Evolutionary conservation across 768 basidiomycete genomes (phyloP).

Genomic region (Phanerochaete sordida): DNA sequence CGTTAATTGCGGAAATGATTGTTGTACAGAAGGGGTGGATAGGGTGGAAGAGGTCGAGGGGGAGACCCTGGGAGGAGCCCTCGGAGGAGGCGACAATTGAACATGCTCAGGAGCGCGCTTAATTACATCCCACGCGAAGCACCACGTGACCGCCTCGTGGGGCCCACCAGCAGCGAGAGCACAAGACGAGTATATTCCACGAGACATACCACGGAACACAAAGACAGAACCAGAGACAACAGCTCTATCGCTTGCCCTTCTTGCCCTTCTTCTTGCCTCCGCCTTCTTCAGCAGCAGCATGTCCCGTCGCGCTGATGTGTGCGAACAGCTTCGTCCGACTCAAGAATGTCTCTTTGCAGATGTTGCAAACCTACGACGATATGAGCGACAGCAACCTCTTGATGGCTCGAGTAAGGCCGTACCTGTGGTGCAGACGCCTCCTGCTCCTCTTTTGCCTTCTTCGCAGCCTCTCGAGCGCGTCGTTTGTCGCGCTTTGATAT

Average conservation of each 20-base stretch:
- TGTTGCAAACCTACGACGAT: constrained; percentile 51
- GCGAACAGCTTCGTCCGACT: constrained; percentile 73
- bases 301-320: constrained; percentile 69
- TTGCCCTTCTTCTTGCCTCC: constrained; percentile 28
- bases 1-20: neutral
- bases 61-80: neutral
- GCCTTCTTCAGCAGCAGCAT: constrained; percentile 51
- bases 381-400: neutral
- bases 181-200: neutral
- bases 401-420: constrained; percentile 5
- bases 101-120: neutral
- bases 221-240: neutral
- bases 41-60: neutral
- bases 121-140: neutral
- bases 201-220: neutral
- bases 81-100: neutral
- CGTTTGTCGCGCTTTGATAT: constrained; percentile 82
- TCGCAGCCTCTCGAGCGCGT: constrained; percentile 67
- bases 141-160: constrained; percentile 3
- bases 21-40: neutral
- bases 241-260: constrained; percentile 30
- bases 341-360: constrained; percentile 58
- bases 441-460: constrained; percentile 48
- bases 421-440: constrained; percentile 23
- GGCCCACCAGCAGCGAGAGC: too few species aligned